Conservation (phyloP, 148 eudicot species). For the Rhododendron kiyosumense region DNA sequence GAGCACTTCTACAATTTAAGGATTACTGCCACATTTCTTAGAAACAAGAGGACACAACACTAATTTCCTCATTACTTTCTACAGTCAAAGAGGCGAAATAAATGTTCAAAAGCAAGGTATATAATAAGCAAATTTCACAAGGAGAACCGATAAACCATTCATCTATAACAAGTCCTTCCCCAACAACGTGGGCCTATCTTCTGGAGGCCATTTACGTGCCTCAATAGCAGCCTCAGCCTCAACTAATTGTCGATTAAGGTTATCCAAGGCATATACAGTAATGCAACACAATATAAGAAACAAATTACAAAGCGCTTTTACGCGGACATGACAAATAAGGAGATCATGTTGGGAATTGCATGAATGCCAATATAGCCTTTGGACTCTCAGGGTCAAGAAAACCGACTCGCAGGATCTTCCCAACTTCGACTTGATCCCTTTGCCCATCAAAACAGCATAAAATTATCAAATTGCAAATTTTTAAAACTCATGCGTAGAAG, state of each 20-base stretch:
- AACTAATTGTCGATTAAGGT: slow-evolving; percentile 35
- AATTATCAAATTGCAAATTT: background rate
- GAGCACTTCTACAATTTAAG: background rate
- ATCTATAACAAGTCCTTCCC: slow-evolving; percentile 58
- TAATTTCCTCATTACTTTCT: slow-evolving; percentile 79
- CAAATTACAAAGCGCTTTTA: background rate
- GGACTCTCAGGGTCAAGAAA: slow-evolving; percentile 40
- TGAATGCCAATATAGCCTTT: background rate
- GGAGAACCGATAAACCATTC: slow-evolving; percentile 24
- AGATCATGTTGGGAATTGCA: background rate
- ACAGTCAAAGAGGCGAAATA: background rate
- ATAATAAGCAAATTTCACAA: background rate
- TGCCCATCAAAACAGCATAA: slow-evolving; percentile 50
- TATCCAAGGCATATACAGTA: slow-evolving; percentile 29
- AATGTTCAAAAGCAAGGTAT: background rate
- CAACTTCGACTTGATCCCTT: slow-evolving; percentile 47
- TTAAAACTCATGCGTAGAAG: background rate
- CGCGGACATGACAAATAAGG: background rate
- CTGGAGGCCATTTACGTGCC: slow-evolving; percentile 39
- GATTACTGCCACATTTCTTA: background rate
- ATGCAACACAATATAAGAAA: background rate
- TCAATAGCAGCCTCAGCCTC: slow-evolving; percentile 44
- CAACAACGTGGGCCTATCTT: slow-evolving; percentile 37
- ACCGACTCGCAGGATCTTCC: slow-evolving; percentile 42
- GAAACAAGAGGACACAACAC: background rate